Evolutionary conservation across 768 basidiomycete species (phyloP).

Genomic region (Russula abietina): DNA sequence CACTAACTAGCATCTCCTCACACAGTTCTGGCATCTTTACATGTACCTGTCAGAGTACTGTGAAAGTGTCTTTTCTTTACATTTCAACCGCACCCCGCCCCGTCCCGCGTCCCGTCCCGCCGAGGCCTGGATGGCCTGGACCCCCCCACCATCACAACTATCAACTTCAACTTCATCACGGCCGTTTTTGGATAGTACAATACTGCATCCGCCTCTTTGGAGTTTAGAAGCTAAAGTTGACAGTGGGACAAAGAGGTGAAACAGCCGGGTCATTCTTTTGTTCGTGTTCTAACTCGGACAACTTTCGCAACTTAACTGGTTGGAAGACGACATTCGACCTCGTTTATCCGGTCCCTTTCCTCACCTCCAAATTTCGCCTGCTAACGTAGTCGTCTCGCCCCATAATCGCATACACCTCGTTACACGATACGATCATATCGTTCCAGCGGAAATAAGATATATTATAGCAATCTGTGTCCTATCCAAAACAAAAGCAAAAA

Average conservation of each 20-base stretch:
- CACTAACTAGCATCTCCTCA: background rate
- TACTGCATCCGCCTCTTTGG: background rate
- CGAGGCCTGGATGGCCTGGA: background rate
- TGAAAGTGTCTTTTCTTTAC: background rate
- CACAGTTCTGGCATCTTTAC: background rate
- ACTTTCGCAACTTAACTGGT: background rate
- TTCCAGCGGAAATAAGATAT: background rate
- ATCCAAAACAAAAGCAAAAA: background rate
- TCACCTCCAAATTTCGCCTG: background rate
- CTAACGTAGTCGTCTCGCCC: background rate
- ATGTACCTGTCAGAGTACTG: background rate
- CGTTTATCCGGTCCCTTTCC: background rate
- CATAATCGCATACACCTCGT: background rate
- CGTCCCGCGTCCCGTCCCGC: background rate
- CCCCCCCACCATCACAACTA: background rate
- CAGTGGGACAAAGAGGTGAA: background rate
- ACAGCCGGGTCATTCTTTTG: background rate
- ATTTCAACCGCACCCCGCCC: background rate
- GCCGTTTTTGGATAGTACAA: background rate
- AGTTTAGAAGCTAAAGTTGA: background rate
- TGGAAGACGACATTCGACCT: background rate
- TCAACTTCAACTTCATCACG: background rate
- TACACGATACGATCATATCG: background rate
- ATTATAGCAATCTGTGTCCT: background rate
- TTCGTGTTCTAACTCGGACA: background rate